A percentile compares a stretch with the other conserved stretches of the same genome.
These are phyloP conservation scores for Penicillium paneum DNA, from an alignment of 2,329 filamentous ascomycete species.

Conservation along the genomic window DNA sequence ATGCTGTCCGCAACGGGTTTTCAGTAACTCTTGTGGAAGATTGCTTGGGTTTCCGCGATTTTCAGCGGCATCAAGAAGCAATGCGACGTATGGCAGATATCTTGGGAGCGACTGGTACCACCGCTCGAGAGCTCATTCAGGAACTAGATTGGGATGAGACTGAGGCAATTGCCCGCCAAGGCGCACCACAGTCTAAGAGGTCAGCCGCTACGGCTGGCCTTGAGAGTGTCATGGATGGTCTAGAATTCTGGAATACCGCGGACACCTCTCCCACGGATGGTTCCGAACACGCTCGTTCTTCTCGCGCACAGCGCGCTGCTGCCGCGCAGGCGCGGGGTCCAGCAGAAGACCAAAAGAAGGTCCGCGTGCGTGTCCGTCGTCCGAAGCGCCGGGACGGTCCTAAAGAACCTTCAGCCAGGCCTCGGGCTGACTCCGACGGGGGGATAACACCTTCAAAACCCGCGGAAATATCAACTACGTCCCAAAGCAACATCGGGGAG, in stretches of 20 bases:
- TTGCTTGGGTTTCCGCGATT: conserved; percentile 76
- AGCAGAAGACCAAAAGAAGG: conserved; percentile 20
- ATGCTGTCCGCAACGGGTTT: conserved; percentile 83
- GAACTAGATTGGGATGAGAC: conserved; percentile 44
- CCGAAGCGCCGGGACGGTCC: conserved; percentile 25
- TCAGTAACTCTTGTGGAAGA: conserved; percentile 84
- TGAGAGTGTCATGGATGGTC: conserved; percentile 35
- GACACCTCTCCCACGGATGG: conserved; percentile 8
- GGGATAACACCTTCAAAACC: not conserved
- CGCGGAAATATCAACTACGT: not conserved
- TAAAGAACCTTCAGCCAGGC: not conserved
- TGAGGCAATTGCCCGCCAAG: conserved; percentile 34
- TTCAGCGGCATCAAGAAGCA: conserved; percentile 66
- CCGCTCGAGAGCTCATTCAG: conserved; percentile 58
- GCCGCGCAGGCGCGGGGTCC: conserved; percentile 7
- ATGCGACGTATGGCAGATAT: conserved; percentile 68
- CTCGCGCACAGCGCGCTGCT: conserved; percentile 10
- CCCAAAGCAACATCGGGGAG: conserved; percentile 58
- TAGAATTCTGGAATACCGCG: conserved; percentile 28
- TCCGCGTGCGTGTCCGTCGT: conserved; percentile 27
- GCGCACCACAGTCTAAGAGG: conserved; percentile 13
- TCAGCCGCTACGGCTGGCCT: conserved; percentile 29
- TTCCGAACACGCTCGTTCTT: conserved; percentile 16
- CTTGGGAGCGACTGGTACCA: conserved; percentile 67
- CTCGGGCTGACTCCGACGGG: not conserved